Conservation (phyloP, 805 yeast genomes). For the Starmerella tilneyi region DNA sequence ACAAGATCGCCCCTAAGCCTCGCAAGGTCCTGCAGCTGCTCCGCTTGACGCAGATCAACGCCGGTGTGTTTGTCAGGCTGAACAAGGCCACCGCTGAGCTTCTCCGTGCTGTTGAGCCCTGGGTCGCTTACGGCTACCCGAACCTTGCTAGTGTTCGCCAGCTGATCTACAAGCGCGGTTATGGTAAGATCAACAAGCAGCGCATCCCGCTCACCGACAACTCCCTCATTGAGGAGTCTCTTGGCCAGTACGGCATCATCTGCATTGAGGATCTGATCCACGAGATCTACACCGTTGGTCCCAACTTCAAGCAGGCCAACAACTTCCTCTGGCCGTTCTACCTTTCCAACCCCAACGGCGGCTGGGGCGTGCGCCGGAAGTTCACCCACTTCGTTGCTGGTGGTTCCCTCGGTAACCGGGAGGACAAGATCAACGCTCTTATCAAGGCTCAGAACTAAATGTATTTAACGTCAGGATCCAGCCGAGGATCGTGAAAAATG, state of each 20-base stretch:
- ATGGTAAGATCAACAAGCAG: constrained; percentile 94
- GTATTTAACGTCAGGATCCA: constrained; percentile 9
- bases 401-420: constrained; percentile 98
- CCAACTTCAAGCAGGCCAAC: constrained; percentile 97
- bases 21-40: constrained; percentile 90
- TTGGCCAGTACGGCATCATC: constrained; percentile 87
- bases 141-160: constrained; percentile 82
- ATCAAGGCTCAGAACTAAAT: constrained; percentile 84
- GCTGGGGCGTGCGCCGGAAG: constrained; percentile 95
- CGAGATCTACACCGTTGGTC: constrained; percentile 93
- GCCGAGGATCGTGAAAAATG: constrained; percentile 8
- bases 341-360: constrained; percentile 93
- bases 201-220: constrained; percentile 85
- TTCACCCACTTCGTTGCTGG: constrained; percentile 96
- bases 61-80: constrained; percentile 89
- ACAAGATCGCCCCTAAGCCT: constrained; percentile 98
- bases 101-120: constrained; percentile 89
- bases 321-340: constrained; percentile 98
- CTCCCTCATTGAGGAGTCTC: constrained; percentile 73
- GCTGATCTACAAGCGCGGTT: constrained; percentile 94
- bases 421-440: constrained; percentile 87
- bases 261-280: constrained; percentile 90
- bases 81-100: constrained; percentile 93
- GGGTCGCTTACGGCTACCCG: constrained; percentile 97
- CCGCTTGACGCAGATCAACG: constrained; percentile 87